Evolutionary conservation across 768 basidiomycete species (phyloP).

Genomic region (Leucocoprinus leucothites): DNA sequence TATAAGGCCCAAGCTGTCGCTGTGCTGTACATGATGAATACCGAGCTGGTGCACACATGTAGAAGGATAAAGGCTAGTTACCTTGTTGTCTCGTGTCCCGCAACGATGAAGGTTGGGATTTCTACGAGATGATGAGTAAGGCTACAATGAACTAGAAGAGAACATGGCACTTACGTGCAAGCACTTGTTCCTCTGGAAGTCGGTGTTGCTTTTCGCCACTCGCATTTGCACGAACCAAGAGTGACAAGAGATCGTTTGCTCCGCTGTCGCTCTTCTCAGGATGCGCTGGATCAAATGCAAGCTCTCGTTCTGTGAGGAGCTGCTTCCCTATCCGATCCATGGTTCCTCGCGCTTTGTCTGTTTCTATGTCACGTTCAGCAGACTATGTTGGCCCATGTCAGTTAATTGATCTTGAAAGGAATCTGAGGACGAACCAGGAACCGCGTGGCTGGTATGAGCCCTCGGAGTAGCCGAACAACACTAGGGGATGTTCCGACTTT

Average conservation of each 20-base stretch:
- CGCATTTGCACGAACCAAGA: constrained; percentile 57
- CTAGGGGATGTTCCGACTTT: too few relatives aligned
- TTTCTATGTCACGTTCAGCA: too few relatives aligned
- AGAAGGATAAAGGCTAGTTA: constrained; percentile 8
- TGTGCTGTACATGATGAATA: constrained; percentile 20
- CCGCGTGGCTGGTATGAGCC: too few relatives aligned
- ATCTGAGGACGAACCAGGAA: too few relatives aligned
- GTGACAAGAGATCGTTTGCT: constrained; percentile 51
- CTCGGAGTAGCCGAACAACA: too few relatives aligned
- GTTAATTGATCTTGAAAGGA: too few relatives aligned
- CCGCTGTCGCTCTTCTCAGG: neutral
- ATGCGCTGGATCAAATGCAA: constrained; percentile 18
- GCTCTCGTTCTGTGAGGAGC: constrained; percentile 47
- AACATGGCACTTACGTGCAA: too few relatives aligned
- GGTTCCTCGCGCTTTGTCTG: constrained; percentile 25
- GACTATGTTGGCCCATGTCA: too few relatives aligned
- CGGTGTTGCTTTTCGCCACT: constrained; percentile 49
- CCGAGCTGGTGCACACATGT: neutral
- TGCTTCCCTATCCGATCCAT: constrained; percentile 46
- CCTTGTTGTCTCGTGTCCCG: constrained; percentile 50
- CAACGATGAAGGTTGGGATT: constrained; percentile 48
- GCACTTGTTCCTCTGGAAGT: constrained; percentile 49
- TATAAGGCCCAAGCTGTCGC: constrained; percentile 51
- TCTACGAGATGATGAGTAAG: constrained; percentile 25
- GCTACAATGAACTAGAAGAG: constrained; percentile 24